Evolutionary conservation across 2,329 filamentous ascomycete genomes (phyloP), one percentile per base, ranked within the genome.

Genomic region (Karstenula rhodostoma): DNA sequence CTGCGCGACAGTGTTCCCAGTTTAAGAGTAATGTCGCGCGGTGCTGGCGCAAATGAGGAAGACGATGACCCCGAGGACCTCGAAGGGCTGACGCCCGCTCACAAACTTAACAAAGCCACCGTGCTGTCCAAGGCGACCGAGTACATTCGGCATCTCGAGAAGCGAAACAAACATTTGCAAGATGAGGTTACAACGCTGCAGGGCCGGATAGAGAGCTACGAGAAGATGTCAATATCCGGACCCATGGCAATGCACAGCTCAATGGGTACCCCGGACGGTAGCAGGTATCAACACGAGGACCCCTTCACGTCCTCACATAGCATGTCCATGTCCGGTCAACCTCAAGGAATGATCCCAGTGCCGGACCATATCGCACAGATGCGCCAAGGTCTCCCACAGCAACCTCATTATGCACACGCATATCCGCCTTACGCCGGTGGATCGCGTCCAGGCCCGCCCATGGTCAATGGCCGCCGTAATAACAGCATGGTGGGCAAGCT

Each of bases 41-140:
- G 75, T 7, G 77, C 78, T 35, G 73, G 72, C 13, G 55, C 51
- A 9, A 89, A 87, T 42, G 89, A 90, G 70, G 89, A 92, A 64
- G 89, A 89, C 61, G 92, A 94, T 67, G 92, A 96, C 66, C 92
- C 95, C 59, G 84, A 96, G 69, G 93, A 93, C 54, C 82, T 95
- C 10, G 82, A 83, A 62, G 82, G 82, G 54, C 90, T 93, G 2
- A 82, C 82, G 2, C 91, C 93, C 0, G 93, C 93, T 6, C 94
- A 96, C 80, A 98, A 98, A 78, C 83, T 97, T 29, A 98, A 98
- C 82, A 98, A 98, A 78, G 94, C 94, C n/a, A 97, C 94, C 2
- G 93, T 98, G 53, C 81, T 98, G 46, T 94, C 92, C 66, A 98
- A 98, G 78, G 94, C 94, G 2, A 97, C 94, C 6, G 94, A 98